Base-by-base conservation (phyloP, 208 protist genomes). In the Trypanosoma caninum region DNA sequence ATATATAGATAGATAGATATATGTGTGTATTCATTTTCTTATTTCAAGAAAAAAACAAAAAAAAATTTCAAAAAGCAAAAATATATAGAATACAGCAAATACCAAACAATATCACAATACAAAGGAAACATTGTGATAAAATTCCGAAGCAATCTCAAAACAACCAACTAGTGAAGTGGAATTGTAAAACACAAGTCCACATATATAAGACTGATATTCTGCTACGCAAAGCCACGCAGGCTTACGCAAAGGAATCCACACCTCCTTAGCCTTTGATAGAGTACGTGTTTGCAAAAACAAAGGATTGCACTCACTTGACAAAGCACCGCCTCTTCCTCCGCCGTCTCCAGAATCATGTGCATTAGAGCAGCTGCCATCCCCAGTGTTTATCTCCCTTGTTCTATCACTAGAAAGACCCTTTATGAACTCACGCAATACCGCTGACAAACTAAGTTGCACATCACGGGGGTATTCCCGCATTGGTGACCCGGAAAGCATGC, bases 121-220 rank as follows among this genome's bases (percentile, higher is more conserved):
- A 69, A 45, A 33, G 20, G 48, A 38, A 45, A 63, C 58, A 0
- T 40, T 25, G 8, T 38, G 10, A 33, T 20, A 38, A 1, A 69
- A 44, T 47, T 51, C 38, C 0, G 42, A 18, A 20, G 28, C 47
- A 20, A 20, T 34, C 6, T 58, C 45, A 34, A 62, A 63, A 40
- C 64, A 70, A 30, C 27, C 52, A 20, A 14, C 23, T 10, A 70
- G 40, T 35, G 64, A 10, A 31, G 62, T 22, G 18, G 23, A 40
- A 30, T 63, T 70, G 47, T 70, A 70, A 57, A 70, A 70, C 38
- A 55, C 64, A 3, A 55, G 30, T 30, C 45, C 64, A 45, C 55
- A 41, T 14, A 70, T 38, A 11, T 37, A 46, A 51, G 20, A 20
- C 20, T 63, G 0, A 20, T 44, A 10, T 35, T 42, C 13, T 14